These are phyloP conservation scores for Termitomyces sp. DNA, from an alignment of 768 basidiomycete genomes.

Conservation along the genomic window DNA sequence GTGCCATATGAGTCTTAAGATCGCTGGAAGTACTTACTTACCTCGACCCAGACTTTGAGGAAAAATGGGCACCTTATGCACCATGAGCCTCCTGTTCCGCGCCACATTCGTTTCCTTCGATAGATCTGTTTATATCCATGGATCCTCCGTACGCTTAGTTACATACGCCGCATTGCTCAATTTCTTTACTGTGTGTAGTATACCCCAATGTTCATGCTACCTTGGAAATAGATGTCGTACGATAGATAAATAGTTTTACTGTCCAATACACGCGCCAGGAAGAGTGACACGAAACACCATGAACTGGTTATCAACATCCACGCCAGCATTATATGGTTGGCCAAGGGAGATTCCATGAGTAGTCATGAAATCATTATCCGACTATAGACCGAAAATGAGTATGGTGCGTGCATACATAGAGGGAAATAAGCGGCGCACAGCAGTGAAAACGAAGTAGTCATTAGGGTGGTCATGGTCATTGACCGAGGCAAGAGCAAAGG, in stretches of 20 bases:
- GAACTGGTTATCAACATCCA: slow-evolving; percentile 58
- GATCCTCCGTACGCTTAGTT: not conserved
- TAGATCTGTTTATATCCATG: not conserved
- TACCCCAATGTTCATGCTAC: not conserved
- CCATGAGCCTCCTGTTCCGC: slow-evolving; percentile 12
- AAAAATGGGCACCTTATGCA: slow-evolving; percentile 17
- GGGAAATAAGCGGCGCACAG: slow-evolving; percentile 5
- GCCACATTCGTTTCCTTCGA: not conserved
- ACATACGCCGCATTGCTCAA: not conserved
- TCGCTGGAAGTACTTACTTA: slow-evolving; percentile 18
- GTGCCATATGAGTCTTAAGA: slow-evolving; percentile 9
- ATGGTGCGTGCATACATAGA: not conserved
- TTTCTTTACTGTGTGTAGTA: too few relatives aligned
- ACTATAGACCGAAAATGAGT: slow-evolving; percentile 21
- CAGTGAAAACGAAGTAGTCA: slow-evolving; percentile 17
- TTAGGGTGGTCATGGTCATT: slow-evolving; percentile 10
- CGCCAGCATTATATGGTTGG: slow-evolving; percentile 44
- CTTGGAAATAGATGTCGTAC: not conserved
- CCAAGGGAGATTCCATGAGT: slow-evolving; percentile 46
- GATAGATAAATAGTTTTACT: not conserved
- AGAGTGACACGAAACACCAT: slow-evolving; percentile 57
- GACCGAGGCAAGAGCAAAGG: slow-evolving; percentile 40
- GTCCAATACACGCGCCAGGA: slow-evolving; percentile 26
- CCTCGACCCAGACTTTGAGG: slow-evolving; percentile 13
- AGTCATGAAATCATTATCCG: slow-evolving; percentile 62